Percentiles rank a stretch among this genome's conserved stretches.
These are phyloP conservation scores for Buxus sempervirens DNA, from an alignment of 164 flowering plant genomes.

Conservation along the genomic window DNA sequence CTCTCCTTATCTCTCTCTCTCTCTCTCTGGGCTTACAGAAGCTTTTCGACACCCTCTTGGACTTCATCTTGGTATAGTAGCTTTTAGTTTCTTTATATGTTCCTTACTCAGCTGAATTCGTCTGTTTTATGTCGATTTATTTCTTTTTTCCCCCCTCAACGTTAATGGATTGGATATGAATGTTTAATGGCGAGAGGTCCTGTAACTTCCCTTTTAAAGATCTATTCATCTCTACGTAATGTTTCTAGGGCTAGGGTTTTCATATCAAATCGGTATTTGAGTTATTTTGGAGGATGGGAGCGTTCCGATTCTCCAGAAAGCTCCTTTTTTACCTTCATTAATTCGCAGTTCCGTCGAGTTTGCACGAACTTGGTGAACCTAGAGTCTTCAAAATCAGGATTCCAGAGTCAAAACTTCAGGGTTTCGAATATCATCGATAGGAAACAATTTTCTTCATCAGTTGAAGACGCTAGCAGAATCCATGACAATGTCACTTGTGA, in stretches of 20 bases:
- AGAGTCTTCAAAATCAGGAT: background rate
- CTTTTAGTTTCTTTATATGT: background rate
- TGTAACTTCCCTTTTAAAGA: constrained; percentile 30
- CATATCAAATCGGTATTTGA: constrained; percentile 16
- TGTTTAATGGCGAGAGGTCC: constrained; percentile 48
- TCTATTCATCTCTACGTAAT: constrained; percentile 26
- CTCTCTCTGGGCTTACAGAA: background rate
- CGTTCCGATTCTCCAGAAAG: constrained; percentile 5
- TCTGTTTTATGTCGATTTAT: background rate
- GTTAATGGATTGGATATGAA: background rate
- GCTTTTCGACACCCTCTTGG: background rate
- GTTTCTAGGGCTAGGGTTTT: constrained; percentile 19
- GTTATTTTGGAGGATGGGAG: constrained; percentile 10
- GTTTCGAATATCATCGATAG: background rate
- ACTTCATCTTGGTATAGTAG: background rate
- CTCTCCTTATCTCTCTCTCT: too few species aligned
- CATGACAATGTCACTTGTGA: constrained; percentile 1
- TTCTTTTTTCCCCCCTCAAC: background rate
- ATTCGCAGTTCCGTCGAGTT: constrained; percentile 18
- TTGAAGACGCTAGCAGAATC: constrained; percentile 4
- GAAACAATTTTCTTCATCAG: constrained; percentile 26
- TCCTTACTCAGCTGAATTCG: background rate
- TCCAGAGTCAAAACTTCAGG: constrained; percentile 1
- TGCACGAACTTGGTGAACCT: constrained; percentile 12
- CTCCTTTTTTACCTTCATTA: constrained; percentile 3